Base-by-base conservation (phyloP, 2,329 filamentous ascomycete species). In the Beauveria sp. region DNA sequence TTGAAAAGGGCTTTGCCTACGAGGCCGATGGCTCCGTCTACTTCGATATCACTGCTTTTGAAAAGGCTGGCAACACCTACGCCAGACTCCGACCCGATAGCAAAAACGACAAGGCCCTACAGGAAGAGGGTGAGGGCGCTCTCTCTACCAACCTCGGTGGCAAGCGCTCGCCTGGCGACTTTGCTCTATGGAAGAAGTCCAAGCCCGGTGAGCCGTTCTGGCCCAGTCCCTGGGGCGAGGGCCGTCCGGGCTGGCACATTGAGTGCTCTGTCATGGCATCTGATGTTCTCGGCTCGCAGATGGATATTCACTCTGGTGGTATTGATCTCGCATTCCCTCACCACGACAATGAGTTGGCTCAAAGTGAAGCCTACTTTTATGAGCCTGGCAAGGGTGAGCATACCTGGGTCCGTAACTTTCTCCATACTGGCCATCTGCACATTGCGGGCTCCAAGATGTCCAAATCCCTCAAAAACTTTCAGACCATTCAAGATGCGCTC, bases 221-320 rank as follows among this genome's bases (percentile, higher is more conserved):
- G 93, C 81, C 86, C 5, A 95, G 89, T 67, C 86, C 87, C 3
- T 98, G 93, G 93, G 92, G 93, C 5, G 81, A 87, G 61, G 93
- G 93, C 5, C 82, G 93, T 50, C 93, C 93, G 1, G 93, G 93
- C 20, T 98, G 93, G 93, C 93, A 97, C 71, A 97, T 97, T 69
- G 93, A 97, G 77, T 97, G 93, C 85, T 93, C 89, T 1, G 92
- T 92, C 18, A 97, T 98, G 93, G 92, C 93, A 0, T 93, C 90
- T 2, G 90, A 93, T 65, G 83, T 92, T n/a, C 78, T 98, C 1
- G 93, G 93, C 5, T 81, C 86, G 31, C 83, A 88, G 64, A 92
- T 98, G 80, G 93, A 98, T 72, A 90, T 97, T 60, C 93, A 97
- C 74, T 96, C 91, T 24, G 93, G 93, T 31, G 93, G 93, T 62